Conservation (phyloP, 2,329 filamentous ascomycete genomes). For the Stromatinia cepivora region DNA sequence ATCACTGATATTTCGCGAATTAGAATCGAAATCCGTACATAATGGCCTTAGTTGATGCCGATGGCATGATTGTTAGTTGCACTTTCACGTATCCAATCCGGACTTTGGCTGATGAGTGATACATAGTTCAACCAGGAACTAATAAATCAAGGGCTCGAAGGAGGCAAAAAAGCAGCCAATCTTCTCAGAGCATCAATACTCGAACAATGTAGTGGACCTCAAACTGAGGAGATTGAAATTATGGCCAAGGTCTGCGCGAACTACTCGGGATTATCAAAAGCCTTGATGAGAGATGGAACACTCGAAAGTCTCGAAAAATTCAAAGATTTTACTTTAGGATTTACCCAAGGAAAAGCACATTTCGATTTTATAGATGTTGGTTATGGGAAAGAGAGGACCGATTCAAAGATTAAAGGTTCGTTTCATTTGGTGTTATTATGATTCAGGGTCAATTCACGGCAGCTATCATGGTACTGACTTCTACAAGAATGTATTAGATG, state of each 20-base stretch:
- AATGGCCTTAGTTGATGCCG: slow-evolving; percentile 61
- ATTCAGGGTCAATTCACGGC: background rate
- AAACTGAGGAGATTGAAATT: slow-evolving; percentile 52
- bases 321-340: slow-evolving; percentile 59
- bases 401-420: slow-evolving; percentile 61
- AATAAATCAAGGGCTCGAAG: slow-evolving; percentile 52
- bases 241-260: slow-evolving; percentile 59
- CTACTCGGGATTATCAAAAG: slow-evolving; percentile 50
- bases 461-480: slow-evolving; percentile 25
- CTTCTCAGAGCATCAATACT: slow-evolving; percentile 52
- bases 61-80: slow-evolving; percentile 57
- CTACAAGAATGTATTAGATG: slow-evolving; percentile 47
- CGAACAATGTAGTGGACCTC: slow-evolving; percentile 46
- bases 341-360: slow-evolving; percentile 57
- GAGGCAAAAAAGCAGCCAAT: slow-evolving; percentile 44
- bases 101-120: slow-evolving; percentile 25
- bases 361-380: slow-evolving; percentile 67
- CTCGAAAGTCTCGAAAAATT: slow-evolving; percentile 49
- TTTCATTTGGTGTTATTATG: slow-evolving; percentile 24
- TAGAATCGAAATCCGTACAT: slow-evolving; percentile 57
- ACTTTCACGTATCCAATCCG: slow-evolving; percentile 27
- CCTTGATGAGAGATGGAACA: slow-evolving; percentile 51
- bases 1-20: slow-evolving; percentile 11
- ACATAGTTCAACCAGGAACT: slow-evolving; percentile 58
- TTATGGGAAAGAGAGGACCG: slow-evolving; percentile 57